Evolutionary conservation across 108 stramenopile genomes (phyloP).

Genomic region (Nitzschia inconspicua): DNA sequence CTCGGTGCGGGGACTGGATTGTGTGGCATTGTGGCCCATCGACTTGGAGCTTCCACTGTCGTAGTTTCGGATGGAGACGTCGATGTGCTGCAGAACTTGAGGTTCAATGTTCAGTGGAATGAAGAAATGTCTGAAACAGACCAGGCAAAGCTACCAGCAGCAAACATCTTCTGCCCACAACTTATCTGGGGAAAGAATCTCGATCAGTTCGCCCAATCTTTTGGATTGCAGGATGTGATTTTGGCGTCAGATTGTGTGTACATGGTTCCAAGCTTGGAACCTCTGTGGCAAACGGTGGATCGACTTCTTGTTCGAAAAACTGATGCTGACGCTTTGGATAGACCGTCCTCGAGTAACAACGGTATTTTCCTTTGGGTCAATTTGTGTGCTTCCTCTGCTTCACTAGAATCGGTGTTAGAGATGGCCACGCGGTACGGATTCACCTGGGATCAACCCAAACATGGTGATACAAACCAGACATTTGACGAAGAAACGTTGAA

Average conservation of each 20-base stretch:
- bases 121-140: background rate
- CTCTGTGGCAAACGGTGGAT: conserved; percentile 25
- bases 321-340: too few species aligned
- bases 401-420: too few species aligned
- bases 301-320: too few species aligned
- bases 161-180: conserved; percentile 58
- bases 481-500: too few species aligned
- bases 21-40: conserved; percentile 45
- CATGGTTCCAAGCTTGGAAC: conserved; percentile 21
- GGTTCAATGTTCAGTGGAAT: conserved; percentile 38
- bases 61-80: conserved; percentile 58
- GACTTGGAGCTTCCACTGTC: conserved; percentile 30
- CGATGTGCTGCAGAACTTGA: conserved; percentile 30
- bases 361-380: too few species aligned
- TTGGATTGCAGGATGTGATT: conserved; percentile 70
- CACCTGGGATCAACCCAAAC: too few species aligned
- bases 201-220: background rate
- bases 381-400: too few species aligned
- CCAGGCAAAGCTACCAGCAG: background rate
- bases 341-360: too few species aligned
- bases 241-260: conserved; percentile 25
- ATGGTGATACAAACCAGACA: too few species aligned
- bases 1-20: conserved; percentile 56
- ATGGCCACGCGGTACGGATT: too few species aligned
- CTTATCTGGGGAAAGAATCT: conserved; percentile 51